A percentile compares a stretch with the other conserved stretches of the same genome.
Conservation (phyloP, 495 filamentous ascomycete genomes). For the Podospora conica region DNA sequence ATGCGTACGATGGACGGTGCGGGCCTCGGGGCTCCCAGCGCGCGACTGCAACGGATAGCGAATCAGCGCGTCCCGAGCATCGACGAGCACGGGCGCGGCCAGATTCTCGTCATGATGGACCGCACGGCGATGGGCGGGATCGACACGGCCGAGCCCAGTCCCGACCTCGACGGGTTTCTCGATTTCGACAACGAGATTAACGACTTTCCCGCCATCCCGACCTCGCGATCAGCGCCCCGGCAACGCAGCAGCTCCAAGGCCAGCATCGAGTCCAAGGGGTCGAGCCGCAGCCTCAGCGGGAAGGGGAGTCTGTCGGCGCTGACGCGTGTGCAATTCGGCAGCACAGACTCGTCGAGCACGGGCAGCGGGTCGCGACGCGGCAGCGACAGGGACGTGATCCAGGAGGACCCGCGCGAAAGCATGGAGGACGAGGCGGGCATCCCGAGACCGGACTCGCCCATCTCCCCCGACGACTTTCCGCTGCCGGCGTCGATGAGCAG, state of each 20-base stretch:
- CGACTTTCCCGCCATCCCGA: slow-evolving; percentile 13
- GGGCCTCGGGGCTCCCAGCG: slow-evolving; percentile 9
- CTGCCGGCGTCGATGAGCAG: slow-evolving; percentile 30
- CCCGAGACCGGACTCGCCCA: slow-evolving; percentile 33
- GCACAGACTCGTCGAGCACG: slow-evolving; percentile 7
- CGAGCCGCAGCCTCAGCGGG: slow-evolving; percentile 6
- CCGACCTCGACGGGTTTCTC: slow-evolving; percentile 37
- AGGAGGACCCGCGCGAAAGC: slow-evolving; percentile 21
- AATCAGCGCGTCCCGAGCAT: slow-evolving; percentile 4
- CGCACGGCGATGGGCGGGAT: slow-evolving; percentile 12
- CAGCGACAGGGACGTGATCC: slow-evolving; percentile 17
- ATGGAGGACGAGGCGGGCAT: slow-evolving; percentile 21
- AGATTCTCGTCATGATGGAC: slow-evolving; percentile 26
- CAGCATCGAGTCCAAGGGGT: slow-evolving; percentile 6
- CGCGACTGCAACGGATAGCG: slow-evolving; percentile 18
- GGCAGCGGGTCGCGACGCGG: slow-evolving; percentile 3
- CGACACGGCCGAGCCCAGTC: slow-evolving; percentile 32
- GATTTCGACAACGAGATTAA: slow-evolving; percentile 28
- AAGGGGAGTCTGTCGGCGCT: background rate
- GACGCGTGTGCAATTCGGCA: background rate
- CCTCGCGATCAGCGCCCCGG: background rate
- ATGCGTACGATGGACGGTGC: slow-evolving; percentile 16
- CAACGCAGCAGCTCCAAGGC: slow-evolving; percentile 12
- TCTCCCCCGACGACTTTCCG: slow-evolving; percentile 28
- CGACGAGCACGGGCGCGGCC: slow-evolving; percentile 12